A percentile compares a stretch with the other conserved stretches of the same genome.
These are phyloP conservation scores for Metschnikowia kofuensis DNA, from an alignment of 805 yeast species.

Conservation along the genomic window DNA sequence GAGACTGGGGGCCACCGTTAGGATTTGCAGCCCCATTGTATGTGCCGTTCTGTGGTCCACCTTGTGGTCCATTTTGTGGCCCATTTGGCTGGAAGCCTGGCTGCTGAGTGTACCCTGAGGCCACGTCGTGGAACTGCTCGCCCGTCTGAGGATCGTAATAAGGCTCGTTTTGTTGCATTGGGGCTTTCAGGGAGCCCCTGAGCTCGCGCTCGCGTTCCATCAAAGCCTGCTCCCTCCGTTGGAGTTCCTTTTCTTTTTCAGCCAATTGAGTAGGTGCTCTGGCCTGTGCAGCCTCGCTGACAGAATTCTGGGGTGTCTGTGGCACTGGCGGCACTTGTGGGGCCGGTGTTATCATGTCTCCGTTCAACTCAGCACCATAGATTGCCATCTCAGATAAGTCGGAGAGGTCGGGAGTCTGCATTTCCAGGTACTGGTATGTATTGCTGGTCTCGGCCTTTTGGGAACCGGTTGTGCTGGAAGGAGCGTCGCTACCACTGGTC, in stretches of 20 bases:
- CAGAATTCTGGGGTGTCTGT: no score
- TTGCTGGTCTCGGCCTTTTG: background rate
- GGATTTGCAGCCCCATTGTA: background rate
- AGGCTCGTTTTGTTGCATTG: background rate
- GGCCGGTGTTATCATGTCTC: no score
- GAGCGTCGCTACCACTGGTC: background rate
- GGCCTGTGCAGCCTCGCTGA: slow-evolving; percentile 15
- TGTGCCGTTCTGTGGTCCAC: background rate
- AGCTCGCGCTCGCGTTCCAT: slow-evolving; percentile 17
- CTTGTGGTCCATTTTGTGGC: no score
- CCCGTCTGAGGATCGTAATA: background rate
- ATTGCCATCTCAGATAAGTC: slow-evolving; percentile 37
- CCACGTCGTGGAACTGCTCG: slow-evolving; percentile 6
- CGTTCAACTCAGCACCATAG: slow-evolving; percentile 36
- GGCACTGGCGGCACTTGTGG: no score
- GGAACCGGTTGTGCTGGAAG: background rate
- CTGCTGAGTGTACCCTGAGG: background rate
- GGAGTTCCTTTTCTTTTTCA: slow-evolving; percentile 25
- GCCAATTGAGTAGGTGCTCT: background rate
- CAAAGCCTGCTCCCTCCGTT: slow-evolving; percentile 27
- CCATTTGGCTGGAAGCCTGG: background rate
- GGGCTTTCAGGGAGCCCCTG: background rate
- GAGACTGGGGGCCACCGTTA: background rate
- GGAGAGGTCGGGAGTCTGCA: slow-evolving; percentile 26
- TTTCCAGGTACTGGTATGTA: background rate